phyloP scores from a whole-genome alignment of 192 early-diverging fungal genomes.

The Podila epigama region DNA sequence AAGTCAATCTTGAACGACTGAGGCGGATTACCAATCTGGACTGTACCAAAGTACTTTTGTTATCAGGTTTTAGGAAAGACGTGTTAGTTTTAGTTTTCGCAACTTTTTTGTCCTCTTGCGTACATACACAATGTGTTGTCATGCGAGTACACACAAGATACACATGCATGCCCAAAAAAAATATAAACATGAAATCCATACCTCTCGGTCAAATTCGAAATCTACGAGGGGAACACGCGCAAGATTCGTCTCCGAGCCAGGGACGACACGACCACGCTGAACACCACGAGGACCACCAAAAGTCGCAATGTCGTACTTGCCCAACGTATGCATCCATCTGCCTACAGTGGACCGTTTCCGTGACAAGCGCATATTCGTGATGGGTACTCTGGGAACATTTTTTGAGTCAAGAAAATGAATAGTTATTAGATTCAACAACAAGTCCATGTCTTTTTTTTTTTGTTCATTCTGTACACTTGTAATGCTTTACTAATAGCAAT shows the following conservation, averaged over 20 bases:
- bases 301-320: conserved; percentile 18
- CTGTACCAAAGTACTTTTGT: conserved; percentile 68
- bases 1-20: conserved; percentile 72
- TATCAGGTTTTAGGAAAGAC: not conserved
- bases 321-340: conserved; percentile 14
- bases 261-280: conserved; percentile 10
- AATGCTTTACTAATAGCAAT: not conserved
- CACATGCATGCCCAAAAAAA: no score
- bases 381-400: conserved; percentile 7
- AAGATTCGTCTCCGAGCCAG: not conserved
- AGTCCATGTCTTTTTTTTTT: no score
- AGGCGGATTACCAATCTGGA: conserved; percentile 68
- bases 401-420: not conserved
- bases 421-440: not conserved
- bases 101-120: not conserved
- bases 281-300: not conserved
- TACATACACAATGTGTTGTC: no score
- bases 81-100: not conserved
- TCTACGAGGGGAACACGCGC: conserved; percentile 13
- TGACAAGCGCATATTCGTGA: conserved; percentile 1
- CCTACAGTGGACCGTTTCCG: conserved; percentile 11
- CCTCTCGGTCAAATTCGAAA: conserved; percentile 28
- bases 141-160: no score
- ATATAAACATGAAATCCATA: not conserved
- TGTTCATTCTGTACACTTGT: not conserved